phyloP scores from a whole-genome alignment of 202 grass and related monocot genomes.

The Eragrostis tef region DNA sequence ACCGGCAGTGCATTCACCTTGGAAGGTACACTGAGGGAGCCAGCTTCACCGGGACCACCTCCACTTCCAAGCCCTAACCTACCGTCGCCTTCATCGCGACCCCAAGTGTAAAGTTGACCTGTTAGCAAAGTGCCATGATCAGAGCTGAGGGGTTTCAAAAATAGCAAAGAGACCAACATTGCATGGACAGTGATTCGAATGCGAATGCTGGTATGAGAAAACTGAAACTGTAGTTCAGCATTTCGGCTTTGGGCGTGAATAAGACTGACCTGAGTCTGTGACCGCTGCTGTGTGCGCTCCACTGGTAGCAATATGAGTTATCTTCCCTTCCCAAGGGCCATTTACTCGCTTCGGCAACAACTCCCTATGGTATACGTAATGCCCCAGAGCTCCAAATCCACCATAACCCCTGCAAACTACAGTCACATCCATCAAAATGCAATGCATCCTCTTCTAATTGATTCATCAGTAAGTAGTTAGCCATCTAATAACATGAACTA shows the following conservation, averaged over 20 bases:
- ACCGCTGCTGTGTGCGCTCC: conserved; percentile 87
- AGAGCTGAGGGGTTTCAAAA: not conserved
- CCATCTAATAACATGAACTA: not conserved
- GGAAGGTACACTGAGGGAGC: conserved; percentile 82
- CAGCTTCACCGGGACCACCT: conserved; percentile 93
- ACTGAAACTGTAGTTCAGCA: not conserved
- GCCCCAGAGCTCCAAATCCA: conserved; percentile 96
- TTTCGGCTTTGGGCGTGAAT: conserved; percentile 1
- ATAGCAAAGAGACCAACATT: not conserved
- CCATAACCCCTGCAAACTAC: conserved; percentile 98
- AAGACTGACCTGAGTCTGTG: conserved; percentile 61
- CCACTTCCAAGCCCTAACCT: conserved; percentile 87
- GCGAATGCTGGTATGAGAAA: not conserved
- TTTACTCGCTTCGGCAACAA: conserved; percentile 72
- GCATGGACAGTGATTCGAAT: not conserved
- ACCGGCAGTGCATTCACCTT: conserved; percentile 74
- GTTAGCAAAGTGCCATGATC: conserved; percentile 30
- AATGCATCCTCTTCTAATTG: not conserved
- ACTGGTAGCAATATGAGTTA: conserved; percentile 82
- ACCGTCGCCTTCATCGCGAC: conserved; percentile 89
- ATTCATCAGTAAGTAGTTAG: not conserved
- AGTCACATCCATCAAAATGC: conserved; percentile 50
- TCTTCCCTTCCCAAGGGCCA: conserved; percentile 71
- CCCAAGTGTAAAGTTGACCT: conserved; percentile 96
- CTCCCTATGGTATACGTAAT: conserved; percentile 87